Percentiles rank a stretch among this genome's conserved stretches.
Conservation (phyloP, 1,139 yeast genomes). For the Sugiyamaella castrensis region DNA sequence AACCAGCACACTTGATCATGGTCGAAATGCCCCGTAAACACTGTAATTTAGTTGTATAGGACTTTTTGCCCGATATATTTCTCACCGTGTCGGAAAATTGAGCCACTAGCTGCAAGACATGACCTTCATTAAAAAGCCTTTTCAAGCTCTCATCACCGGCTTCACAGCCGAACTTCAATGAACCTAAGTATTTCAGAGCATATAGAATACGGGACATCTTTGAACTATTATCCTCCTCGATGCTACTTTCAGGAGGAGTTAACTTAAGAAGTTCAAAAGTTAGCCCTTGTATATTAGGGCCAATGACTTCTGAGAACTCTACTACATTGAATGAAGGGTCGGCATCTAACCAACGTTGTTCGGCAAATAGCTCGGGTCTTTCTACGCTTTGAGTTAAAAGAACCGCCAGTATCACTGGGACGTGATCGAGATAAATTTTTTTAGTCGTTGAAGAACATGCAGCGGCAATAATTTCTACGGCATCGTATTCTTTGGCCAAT, state of each 20-base stretch:
- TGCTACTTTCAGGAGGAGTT: constrained; percentile 9
- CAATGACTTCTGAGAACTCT: constrained; percentile 45
- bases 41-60: constrained; percentile 66
- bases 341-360: constrained; percentile 53
- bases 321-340: constrained; percentile 44
- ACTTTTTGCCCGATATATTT: constrained; percentile 65
- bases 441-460: constrained; percentile 31
- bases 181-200: constrained; percentile 23
- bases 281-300: constrained; percentile 33
- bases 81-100: constrained; percentile 76
- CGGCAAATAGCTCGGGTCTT: constrained; percentile 47
- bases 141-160: constrained; percentile 11
- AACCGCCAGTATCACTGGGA: constrained; percentile 46
- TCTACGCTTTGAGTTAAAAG: constrained; percentile 45
- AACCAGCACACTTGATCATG: constrained; percentile 58
- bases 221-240: constrained; percentile 14
- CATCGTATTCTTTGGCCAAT: constrained; percentile 59
- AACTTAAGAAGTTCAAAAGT: constrained; percentile 37
- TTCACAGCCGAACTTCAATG: constrained; percentile 14
- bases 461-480: constrained; percentile 56
- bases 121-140: constrained; percentile 24
- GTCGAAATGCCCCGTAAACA: constrained; percentile 74
- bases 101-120: constrained; percentile 72
- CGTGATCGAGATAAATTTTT: constrained; percentile 35
- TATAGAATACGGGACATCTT: constrained; percentile 19